Evolutionary conservation across 2,329 filamentous ascomycete species (phyloP), one percentile per base, ranked within the genome.

Genomic region (Aspergillus neotritici): DNA sequence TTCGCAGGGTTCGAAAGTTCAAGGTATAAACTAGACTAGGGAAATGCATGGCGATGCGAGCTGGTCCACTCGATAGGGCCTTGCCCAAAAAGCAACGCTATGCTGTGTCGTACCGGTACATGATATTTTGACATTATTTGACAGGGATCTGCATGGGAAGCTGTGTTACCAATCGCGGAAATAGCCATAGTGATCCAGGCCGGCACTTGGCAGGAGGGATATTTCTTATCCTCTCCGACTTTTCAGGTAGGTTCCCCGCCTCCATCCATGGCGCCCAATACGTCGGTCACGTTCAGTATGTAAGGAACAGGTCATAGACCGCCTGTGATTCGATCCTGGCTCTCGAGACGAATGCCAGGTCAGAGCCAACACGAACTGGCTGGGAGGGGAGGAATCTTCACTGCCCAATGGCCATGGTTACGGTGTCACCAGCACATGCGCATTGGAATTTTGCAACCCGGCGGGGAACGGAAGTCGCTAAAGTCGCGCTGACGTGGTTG

Each of bases 41-140:
- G 37, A 49, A 48, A 53, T 46, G 40, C 39, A 47, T 48, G 42
- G 39, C 33, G 21, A 25, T 25, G 52, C 43, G 43, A 42, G 48
- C 31, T 32, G 44, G 34, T 46, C 52, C 50, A 53, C 48, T 40
- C 41, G 36, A 25, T 36, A 33, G 35, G 25, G 31, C 14, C 21
- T 45, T 30, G 21, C 35, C 31, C 35, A 44, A 44, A 36, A 44
- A 34, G 36, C 30, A 45, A 37, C 35, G 41, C 25, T 7, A 40
- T 42, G 40, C 43, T 43, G 35, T 40, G 37, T 44, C 41, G 40
- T 43, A 6, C 13, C 36, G 13, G 31, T 38, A 45, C 44, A 37
- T 43, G 43, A 40, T 46, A 46, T 48, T 44, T 49, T 35, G 41
- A 45, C 21, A 37, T 41, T 33, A 42, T 46, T 36, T 36, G 34